phyloP scores from a whole-genome alignment of 2,329 filamentous ascomycete species.

The Ceratocystis colombiana region DNA sequence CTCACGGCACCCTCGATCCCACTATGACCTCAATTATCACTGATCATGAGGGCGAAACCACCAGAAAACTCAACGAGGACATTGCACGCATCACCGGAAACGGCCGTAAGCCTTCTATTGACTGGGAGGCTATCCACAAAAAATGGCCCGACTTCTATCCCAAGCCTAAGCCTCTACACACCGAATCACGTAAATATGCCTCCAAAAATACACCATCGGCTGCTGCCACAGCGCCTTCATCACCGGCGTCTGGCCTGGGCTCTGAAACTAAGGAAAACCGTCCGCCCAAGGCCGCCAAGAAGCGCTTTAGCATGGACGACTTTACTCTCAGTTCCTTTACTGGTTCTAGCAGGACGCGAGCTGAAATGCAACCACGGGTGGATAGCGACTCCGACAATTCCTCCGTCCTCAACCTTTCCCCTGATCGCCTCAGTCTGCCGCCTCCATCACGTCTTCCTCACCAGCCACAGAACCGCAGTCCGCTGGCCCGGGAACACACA shows the following conservation, averaged over 20 bases:
- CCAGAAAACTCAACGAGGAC: conserved; percentile 42
- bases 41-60: conserved; percentile 45
- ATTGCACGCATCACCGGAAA: conserved; percentile 37
- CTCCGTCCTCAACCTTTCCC: conserved; percentile 32
- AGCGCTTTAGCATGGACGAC: conserved; percentile 33
- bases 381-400: conserved; percentile 45
- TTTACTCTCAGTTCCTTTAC: conserved; percentile 37
- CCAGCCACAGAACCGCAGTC: conserved; percentile 33
- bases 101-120: conserved; percentile 35
- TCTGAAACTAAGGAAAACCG: conserved; percentile 39
- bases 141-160: conserved; percentile 46
- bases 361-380: conserved; percentile 46
- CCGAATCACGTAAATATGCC: conserved; percentile 15
- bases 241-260: conserved; percentile 8
- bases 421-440: conserved; percentile 33
- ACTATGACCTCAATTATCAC: conserved; percentile 46
- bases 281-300: conserved; percentile 31
- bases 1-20: conserved; percentile 47
- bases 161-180: conserved; percentile 33
- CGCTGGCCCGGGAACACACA: conserved; percentile 34
- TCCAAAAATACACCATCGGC: conserved; percentile 11
- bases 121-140: conserved; percentile 40
- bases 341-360: conserved; percentile 36
- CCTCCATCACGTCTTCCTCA: conserved; percentile 30
- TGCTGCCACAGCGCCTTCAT: conserved; percentile 19